phyloP scores from a whole-genome alignment of 345 rosid species.

The Litchi chinensis region DNA sequence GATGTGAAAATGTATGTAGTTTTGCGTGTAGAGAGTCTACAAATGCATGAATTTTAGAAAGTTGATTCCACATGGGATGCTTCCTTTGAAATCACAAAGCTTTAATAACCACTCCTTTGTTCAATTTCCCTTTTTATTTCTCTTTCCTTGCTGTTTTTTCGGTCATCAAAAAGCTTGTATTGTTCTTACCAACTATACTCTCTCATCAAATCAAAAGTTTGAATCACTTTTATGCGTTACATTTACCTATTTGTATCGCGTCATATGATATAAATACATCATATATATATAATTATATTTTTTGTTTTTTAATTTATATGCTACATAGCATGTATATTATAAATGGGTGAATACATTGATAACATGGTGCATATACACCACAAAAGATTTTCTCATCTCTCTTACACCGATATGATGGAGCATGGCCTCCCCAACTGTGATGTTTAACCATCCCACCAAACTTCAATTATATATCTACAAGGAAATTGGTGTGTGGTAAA shows the following conservation, averaged over 20 bases:
- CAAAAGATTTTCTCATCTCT: not conserved
- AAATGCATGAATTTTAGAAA: constrained; percentile 21
- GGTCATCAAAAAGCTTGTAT: constrained; percentile 18
- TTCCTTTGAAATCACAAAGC: constrained; percentile 25
- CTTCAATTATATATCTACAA: not conserved
- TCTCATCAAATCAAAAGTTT: not conserved
- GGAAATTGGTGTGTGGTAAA: not conserved
- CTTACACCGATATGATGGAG: not conserved
- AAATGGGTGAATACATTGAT: no score
- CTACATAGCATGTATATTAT: no score
- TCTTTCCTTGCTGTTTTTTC: constrained; percentile 1
- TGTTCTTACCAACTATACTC: not conserved
- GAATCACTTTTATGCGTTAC: not conserved
- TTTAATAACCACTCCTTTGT: not conserved
- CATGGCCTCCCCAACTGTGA: not conserved
- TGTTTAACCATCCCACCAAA: not conserved
- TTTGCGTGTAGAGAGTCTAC: constrained; percentile 33
- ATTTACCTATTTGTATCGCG: not conserved
- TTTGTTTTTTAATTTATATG: no score
- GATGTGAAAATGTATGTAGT: not conserved
- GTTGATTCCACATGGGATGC: constrained; percentile 53
- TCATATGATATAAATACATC: no score
- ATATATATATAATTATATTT: no score
- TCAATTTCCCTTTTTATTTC: not conserved
- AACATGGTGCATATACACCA: not conserved